Conservation (phyloP, 75 land plant genomes). For the Cryptomeria japonica region DNA sequence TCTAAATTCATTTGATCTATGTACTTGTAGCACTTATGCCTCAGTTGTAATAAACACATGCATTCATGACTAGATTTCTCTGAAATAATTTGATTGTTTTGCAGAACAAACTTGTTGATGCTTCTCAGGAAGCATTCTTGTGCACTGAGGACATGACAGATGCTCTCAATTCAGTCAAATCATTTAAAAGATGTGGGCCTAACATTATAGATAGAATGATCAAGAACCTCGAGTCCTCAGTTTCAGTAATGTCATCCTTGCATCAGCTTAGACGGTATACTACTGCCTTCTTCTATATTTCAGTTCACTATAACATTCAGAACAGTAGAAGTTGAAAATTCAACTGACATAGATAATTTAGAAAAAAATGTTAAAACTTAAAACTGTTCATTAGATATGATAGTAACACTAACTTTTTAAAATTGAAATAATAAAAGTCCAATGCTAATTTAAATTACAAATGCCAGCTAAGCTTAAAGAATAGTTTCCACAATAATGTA, state of each 20-base stretch:
- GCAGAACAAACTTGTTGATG: constrained; percentile 34
- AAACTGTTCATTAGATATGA: not conserved
- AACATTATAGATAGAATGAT: constrained; percentile 41
- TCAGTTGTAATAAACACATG: not conserved
- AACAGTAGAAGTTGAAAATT: not conserved
- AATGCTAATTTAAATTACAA: not conserved
- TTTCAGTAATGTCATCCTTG: constrained; percentile 18
- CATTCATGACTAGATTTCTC: not conserved
- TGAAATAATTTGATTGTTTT: not conserved
- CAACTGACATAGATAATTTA: not conserved
- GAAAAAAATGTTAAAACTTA: too few species aligned
- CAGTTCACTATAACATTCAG: not conserved
- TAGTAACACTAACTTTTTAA: not conserved
- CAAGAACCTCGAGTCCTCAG: constrained; percentile 31
- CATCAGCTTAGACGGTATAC: constrained; percentile 26
- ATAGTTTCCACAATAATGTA: not conserved
- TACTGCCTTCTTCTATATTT: not conserved
- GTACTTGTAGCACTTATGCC: not conserved
- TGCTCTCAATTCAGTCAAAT: constrained; percentile 37
- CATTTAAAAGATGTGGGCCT: constrained; percentile 41
- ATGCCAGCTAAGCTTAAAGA: not conserved
- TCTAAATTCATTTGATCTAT: not conserved
- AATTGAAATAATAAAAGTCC: not conserved
- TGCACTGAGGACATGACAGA: constrained; percentile 46
- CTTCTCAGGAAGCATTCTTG: constrained; percentile 23